Evolutionary conservation across 2,329 filamentous ascomycete species (phyloP), one percentile per base, ranked within the genome.

Genomic region (Ilyonectria destructans): DNA sequence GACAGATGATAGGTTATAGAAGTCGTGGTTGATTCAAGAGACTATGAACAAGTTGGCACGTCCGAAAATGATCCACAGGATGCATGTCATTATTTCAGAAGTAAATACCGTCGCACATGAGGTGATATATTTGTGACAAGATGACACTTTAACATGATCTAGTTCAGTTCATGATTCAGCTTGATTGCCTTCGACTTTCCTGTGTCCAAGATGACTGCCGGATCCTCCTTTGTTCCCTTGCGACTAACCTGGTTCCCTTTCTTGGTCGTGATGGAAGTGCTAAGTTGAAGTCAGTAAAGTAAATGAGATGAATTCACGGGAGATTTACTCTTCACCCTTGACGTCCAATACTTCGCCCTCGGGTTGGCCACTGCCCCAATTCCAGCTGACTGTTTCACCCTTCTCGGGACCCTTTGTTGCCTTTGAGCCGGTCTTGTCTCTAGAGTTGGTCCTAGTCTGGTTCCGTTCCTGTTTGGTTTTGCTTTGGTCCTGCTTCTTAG

Each of bases 331-430:
- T 29, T 83, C 80, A 0, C 73, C 77, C 66, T 84, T 84, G 49
- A 85, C 83, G 15, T 85, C 82, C 3, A 85, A 70, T 1, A 85
- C 83, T 15, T 83, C 83, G 2, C 83, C 83, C 65, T 84, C 66
- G 1, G 83, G 82, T 21, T 84, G 78, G 9, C 82, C 83, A 19
- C 75, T 75, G 13, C 83, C 83, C 83, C 83, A 85, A 29, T 84
- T 83, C 83, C 83, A 85, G 70, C 82, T 84, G 8, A 85, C 83
- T 0, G 78, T 85, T 8, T 85, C 82, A 2, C 83, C 83, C 51
- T 79, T 76, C 31, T 81, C 70, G 0, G 81, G 81, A 0, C 78
- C 80, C 5, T 82, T 80, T 33, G 72, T 76, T 17, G 76, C 46
- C 49, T 64, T 72, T 6, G 74, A 71, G 6, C 54, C 56, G 12